Conservation (phyloP, 2,329 filamentous ascomycete species). For the Aspergillus sergii region DNA sequence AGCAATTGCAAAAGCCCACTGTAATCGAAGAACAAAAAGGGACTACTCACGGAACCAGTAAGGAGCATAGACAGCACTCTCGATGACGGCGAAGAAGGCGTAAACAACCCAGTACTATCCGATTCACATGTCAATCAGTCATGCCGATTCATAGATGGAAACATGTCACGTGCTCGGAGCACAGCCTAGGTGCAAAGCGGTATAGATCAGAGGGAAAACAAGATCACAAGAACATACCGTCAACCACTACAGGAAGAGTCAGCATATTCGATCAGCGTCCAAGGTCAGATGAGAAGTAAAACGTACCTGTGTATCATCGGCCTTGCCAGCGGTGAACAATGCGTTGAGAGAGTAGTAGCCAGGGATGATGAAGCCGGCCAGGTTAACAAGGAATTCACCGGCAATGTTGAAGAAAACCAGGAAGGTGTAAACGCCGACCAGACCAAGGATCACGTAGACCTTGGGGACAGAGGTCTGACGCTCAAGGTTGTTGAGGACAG, state of each 20-base stretch:
- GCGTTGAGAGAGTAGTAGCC: slow-evolving; percentile 69
- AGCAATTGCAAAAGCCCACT: neutral
- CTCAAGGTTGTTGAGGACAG: slow-evolving; percentile 68
- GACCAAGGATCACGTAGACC: slow-evolving; percentile 67
- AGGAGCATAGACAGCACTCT: slow-evolving; percentile 67
- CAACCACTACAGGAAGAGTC: slow-evolving; percentile 56
- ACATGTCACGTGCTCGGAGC: slow-evolving; percentile 28
- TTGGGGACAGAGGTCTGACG: slow-evolving; percentile 69
- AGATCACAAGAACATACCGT: slow-evolving; percentile 48
- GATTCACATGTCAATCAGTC: slow-evolving; percentile 22
- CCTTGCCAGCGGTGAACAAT: slow-evolving; percentile 61
- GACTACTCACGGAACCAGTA: slow-evolving; percentile 66
- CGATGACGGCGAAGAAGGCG: slow-evolving; percentile 66
- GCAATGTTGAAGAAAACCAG: slow-evolving; percentile 73
- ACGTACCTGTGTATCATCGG: slow-evolving; percentile 67
- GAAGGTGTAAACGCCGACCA: slow-evolving; percentile 69
- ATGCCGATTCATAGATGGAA: slow-evolving; percentile 9
- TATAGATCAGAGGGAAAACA: slow-evolving; percentile 10
- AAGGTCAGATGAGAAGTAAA: neutral
- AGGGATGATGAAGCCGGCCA: slow-evolving; percentile 66
- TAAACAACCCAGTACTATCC: slow-evolving; percentile 68
- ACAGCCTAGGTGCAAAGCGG: slow-evolving; percentile 9
- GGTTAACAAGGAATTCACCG: slow-evolving; percentile 69
- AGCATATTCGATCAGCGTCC: slow-evolving; percentile 11
- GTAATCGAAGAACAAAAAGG: neutral